phyloP scores from a whole-genome alignment of 2,329 filamentous ascomycete genomes.

The Fusarium beomiforme region DNA sequence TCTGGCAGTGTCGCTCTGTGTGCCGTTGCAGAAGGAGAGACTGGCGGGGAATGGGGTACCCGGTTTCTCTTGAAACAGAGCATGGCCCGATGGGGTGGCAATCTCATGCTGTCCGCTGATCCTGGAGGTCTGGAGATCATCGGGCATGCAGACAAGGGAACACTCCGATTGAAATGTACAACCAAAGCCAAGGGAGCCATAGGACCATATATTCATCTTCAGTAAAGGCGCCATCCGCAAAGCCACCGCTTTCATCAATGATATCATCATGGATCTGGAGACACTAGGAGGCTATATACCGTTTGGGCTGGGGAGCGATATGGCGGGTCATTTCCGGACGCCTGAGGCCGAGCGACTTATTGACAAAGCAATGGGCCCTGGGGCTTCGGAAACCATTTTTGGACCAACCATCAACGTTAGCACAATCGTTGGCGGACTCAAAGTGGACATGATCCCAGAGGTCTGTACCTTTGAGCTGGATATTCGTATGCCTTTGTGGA shows the following conservation, averaged over 20 bases:
- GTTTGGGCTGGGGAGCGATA: too few species aligned
- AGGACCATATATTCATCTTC: not conserved
- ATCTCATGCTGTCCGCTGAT: not conserved
- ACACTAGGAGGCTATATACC: not conserved
- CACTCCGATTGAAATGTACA: not conserved
- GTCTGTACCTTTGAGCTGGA: not conserved
- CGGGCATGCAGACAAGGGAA: not conserved
- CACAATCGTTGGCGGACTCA: not conserved
- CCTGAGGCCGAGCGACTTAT: not conserved
- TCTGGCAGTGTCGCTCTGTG: not conserved
- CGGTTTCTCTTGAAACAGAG: not conserved
- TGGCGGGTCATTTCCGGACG: not conserved
- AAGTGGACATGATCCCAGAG: slow-evolving; percentile 11
- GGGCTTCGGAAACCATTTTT: not conserved
- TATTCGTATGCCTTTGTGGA: not conserved
- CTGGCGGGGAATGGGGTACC: not conserved
- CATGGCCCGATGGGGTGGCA: not conserved
- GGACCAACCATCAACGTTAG: not conserved
- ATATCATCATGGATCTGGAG: not conserved
- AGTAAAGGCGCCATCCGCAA: not conserved
- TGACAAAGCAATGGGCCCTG: slow-evolving; percentile 1
- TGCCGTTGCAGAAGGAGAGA: not conserved
- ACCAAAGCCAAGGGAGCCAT: not conserved
- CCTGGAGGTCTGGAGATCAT: not conserved
- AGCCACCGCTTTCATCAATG: not conserved